These are phyloP conservation scores for Suillus subalutaceus DNA, from an alignment of 768 basidiomycete species.

Conservation along the genomic window DNA sequence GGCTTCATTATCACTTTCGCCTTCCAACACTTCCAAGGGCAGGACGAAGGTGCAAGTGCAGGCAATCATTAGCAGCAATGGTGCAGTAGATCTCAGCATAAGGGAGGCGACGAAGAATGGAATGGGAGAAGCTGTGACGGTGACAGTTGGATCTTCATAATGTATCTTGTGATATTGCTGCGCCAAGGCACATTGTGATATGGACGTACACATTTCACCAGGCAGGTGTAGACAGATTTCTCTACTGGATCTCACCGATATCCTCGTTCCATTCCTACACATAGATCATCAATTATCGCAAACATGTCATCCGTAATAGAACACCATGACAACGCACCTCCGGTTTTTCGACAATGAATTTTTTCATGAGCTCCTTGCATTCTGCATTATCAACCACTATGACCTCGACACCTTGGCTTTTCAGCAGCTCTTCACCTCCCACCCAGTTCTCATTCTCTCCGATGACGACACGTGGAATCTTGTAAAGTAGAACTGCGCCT, in stretches of 20 bases:
- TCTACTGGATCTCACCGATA: slow-evolving; percentile 46
- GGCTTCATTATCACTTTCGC: slow-evolving; percentile 35
- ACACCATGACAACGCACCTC: slow-evolving; percentile 39
- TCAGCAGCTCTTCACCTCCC: slow-evolving; percentile 58
- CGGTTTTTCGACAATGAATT: slow-evolving; percentile 58
- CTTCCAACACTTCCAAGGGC: slow-evolving; percentile 44
- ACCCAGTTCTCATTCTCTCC: slow-evolving; percentile 61
- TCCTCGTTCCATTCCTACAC: slow-evolving; percentile 62
- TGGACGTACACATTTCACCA: not conserved
- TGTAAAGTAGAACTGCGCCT: slow-evolving; percentile 63
- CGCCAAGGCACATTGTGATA: not conserved
- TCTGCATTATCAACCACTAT: slow-evolving; percentile 48
- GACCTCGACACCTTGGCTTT: slow-evolving; percentile 55
- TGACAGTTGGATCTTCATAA: slow-evolving; percentile 29
- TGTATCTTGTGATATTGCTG: not conserved
- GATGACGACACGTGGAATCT: slow-evolving; percentile 66
- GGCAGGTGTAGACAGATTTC: slow-evolving; percentile 3
- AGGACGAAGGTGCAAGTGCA: slow-evolving; percentile 55
- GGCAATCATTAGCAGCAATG: slow-evolving; percentile 36
- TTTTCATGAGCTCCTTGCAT: slow-evolving; percentile 56
- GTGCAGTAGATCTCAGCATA: slow-evolving; percentile 40
- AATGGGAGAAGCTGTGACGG: slow-evolving; percentile 35
- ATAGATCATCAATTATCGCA: slow-evolving; percentile 15
- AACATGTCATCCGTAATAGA: slow-evolving; percentile 15
- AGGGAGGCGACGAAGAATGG: slow-evolving; percentile 39